Base-by-base conservation (phyloP, 2,329 filamentous ascomycete genomes). In the Fusarium algeriense region DNA sequence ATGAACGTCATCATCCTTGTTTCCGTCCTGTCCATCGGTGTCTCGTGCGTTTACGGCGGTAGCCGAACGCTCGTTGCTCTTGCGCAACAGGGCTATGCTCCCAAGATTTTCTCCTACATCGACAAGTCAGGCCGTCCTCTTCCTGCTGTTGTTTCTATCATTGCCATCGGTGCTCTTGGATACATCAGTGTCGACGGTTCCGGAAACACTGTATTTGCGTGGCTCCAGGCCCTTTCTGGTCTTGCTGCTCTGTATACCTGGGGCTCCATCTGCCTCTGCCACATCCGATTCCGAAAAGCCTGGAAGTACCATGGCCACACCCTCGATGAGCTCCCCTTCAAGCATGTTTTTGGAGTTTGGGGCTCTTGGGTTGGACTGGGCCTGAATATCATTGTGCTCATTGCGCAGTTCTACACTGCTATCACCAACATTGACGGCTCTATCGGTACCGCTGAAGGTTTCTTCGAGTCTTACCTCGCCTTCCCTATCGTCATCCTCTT, bases 231-330 rank as follows among this genome's bases (percentile, higher is more conserved):
- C 12, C 81, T 93, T 19, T 91, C 89, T 0, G 90, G 89, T 55
- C 83, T 93, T 7, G 87, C 88, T 14, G 87, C 89, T 15, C 84
- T 93, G 45, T 92, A 91, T 78, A 90, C 90, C 14, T 93, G 90
- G 90, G 90, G 86, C 20, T 91, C 88, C 41, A 91, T 92, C 73
- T 92, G 90, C 74, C 80, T 91, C 6, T 85, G 89, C 5, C 91
- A 93, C 74, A 91, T 93, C 76, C 89, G 91, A 23, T 92, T 92
- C 85, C 89, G 91, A 38, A 75, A 80, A 5, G 91, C 90, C 0
- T 93, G 90, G 91, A 83, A 81, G 30, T 79, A 84, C 32, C 85
- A 90, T 43, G 88, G 89, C n/a, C 89, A 89, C 78, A 87, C 85
- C 5, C 78, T 91, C 3, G 87, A 90, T 44, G 91, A 93, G 79